Evolutionary conservation across 352 stramenopile genomes (phyloP), one percentile per base, ranked within the genome.

Genomic region (Hyaloperonospora brassicae): DNA sequence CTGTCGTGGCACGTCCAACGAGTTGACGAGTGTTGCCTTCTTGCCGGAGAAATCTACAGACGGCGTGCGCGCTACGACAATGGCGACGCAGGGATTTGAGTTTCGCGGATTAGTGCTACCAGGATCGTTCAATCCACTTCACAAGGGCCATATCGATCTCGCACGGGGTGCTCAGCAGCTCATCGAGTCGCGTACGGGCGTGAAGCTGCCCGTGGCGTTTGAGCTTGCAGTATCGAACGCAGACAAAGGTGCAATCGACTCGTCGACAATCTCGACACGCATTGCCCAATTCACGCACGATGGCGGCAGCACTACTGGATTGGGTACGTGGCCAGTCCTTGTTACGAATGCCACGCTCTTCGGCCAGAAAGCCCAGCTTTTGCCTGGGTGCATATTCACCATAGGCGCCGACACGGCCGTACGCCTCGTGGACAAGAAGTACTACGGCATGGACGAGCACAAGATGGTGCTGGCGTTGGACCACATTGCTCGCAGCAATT

Each of bases 371-470:
- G 73, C 89, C 2, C 56, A 72, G 1, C 35, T 97, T 1, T 78
- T 97, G 24, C 64, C 68, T 30, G 58, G 65, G 12, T 95, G 86
- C 27, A 65, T 67, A 13, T 96, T 97, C 43, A 64, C 95, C 12
- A 82, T 97, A 53, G 89, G 89, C 24, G 89, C 84, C 8, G 89
- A 97, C 45, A 97, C 89, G 8, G 81, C 84, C 8, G 62, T 89
- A 36, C 79, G 89, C 6, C 70, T 97, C 22, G 67, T 97, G 10
- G 77, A 96, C 66, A 81, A 86, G 31, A 97, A 95, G 50, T 97
- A 97, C 56, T 97, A 97, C 51, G 73, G 62, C 25, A 74, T 79
- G 56, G 69, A 90, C 50, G 64, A 77, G 50, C 64, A 79, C 48
- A 72, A 80, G 47, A 94, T 97, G 76, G 66, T 84, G 24, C 52